Conservation (phyloP, 257 asterid genomes). For the Plantago major region DNA sequence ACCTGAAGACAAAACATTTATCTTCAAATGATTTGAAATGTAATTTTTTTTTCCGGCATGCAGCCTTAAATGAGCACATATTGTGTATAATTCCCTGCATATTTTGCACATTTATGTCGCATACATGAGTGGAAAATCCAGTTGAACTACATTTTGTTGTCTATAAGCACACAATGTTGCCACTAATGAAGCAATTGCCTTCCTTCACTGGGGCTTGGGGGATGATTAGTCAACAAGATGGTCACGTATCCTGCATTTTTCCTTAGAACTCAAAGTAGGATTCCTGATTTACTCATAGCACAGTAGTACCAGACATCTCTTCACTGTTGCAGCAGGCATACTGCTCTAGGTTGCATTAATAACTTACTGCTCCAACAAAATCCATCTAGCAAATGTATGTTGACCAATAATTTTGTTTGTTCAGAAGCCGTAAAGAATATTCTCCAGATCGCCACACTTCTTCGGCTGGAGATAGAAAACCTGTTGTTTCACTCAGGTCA, state of each 20-base stretch:
- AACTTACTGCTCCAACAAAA: conserved; percentile 15
- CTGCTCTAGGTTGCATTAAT: neutral
- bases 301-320: neutral
- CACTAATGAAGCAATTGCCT: no score
- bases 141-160: no score
- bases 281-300: no score
- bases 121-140: no score
- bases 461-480: conserved; percentile 37
- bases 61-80: no score
- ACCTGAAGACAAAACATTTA: no score
- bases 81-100: no score
- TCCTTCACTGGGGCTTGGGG: neutral
- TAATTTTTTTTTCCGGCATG: no score
- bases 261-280: conserved; percentile 5
- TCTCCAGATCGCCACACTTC: conserved; percentile 50
- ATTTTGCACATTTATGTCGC: no score
- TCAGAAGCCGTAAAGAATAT: conserved; percentile 43
- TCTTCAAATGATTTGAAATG: no score
- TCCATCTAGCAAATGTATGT: conserved; percentile 6
- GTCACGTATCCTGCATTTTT: neutral
- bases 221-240: conserved; percentile 11
- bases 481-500: conserved; percentile 51
- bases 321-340: conserved; percentile 11
- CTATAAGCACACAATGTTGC: no score
- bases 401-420: conserved; percentile 14